Conservation (phyloP, 176 grass and related monocot genomes). For the Paspalum notatum region DNA sequence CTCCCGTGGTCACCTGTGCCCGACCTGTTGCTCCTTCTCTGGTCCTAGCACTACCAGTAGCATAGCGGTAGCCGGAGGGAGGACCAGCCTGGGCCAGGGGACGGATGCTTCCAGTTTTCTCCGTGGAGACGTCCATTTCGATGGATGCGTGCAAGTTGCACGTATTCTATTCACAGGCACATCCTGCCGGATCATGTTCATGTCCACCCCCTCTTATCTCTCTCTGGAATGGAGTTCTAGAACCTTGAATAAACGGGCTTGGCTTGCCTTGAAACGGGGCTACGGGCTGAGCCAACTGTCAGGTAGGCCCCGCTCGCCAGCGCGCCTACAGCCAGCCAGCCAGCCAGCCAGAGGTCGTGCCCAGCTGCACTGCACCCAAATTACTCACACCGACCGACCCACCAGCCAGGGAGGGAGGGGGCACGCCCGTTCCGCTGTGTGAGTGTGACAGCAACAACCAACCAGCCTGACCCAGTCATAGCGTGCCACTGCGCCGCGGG, state of each 20-base stretch:
- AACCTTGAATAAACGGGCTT: background rate
- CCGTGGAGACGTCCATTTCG: background rate
- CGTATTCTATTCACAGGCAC: background rate
- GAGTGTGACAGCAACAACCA: no score
- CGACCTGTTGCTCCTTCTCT: no score
- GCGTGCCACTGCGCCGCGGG: background rate
- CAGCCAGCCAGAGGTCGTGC: background rate
- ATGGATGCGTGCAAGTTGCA: background rate
- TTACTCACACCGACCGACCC: slow-evolving; percentile 3
- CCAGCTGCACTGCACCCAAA: slow-evolving; percentile 2
- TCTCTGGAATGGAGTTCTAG: background rate
- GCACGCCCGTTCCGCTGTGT: background rate
- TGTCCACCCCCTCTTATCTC: no score
- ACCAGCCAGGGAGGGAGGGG: no score
- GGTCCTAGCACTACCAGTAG: background rate
- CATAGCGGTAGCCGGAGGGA: background rate
- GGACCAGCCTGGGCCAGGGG: slow-evolving; percentile 6
- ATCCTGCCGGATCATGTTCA: background rate
- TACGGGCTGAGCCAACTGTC: background rate
- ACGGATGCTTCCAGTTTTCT: background rate
- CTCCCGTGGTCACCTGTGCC: no score
- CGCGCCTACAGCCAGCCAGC: slow-evolving; percentile 27
- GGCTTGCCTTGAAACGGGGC: background rate
- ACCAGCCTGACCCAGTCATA: slow-evolving; percentile 6
- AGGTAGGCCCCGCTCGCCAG: slow-evolving; percentile 30